Evolutionary conservation across 1,284 basidiomycete species (phyloP), one percentile per base, ranked within the genome.

Genomic region (Hymenochaete sp.): DNA sequence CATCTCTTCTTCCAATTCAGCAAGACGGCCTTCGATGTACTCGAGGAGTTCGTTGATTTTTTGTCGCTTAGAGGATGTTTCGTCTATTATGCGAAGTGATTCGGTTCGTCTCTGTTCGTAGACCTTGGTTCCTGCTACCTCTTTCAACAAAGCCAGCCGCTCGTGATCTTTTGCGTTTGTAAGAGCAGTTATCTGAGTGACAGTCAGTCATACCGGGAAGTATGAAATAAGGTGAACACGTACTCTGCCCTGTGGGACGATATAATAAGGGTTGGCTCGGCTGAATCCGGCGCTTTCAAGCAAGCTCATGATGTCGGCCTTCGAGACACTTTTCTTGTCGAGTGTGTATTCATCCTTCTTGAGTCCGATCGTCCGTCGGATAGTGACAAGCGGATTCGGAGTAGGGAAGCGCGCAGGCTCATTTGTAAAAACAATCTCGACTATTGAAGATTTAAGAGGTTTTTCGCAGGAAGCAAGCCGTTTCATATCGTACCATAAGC

Each of bases 331-430:
- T 68, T 97, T 98, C 67, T 88, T 84, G 67, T 99, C 96, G 37
- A 98, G 72, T 54, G 87, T 90, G 67, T 98, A 99, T 66, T 98
- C 96, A 60, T 98, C 96, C 69, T 98, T 98, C 72, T 98, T 98
- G 40, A 93, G 65, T 52, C 96, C 96, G 49, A 99, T 98, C 2
- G 96, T 98, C 33, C 93, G 76, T 4, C 93, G 77, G 3, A 97
- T 72, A 28, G 89, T 79, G 29, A 93, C 77, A 52, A 92, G 89
- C 2, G 88, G 81, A 43, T 84, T 78, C 18, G 85, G 83, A 6
- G 90, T 93, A 0, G 88, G 89, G 60, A 98, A 98, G 8, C 93
- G 83, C 47, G 85, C 86, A 62, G 95, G 91, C 7, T 79, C 73
- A 61, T 89, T 93, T 67, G 92, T 88, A 57, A 93, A 93, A 1